Conservation (phyloP, 139 green algal genomes). For the Volvox africanus region DNA sequence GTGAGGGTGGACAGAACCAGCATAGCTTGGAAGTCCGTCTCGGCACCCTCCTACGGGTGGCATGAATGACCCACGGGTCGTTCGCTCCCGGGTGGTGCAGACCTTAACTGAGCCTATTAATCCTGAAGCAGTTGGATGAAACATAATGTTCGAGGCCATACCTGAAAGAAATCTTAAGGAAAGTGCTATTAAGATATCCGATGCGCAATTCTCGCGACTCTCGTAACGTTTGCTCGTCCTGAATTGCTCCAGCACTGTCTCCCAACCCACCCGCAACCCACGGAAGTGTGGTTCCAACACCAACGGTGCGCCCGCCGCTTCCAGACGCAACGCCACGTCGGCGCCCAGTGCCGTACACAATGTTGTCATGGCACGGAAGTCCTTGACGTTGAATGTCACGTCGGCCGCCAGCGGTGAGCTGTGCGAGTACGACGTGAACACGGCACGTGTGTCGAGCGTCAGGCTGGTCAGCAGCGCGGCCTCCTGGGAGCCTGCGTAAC, state of each 20-base stretch:
- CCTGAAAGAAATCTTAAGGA: no score
- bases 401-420: conserved; percentile 51
- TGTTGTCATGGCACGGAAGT: conserved; percentile 75
- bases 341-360: conserved; percentile 69
- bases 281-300: conserved; percentile 69
- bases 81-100: no score
- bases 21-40: conserved; percentile 68
- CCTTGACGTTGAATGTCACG: conserved; percentile 83
- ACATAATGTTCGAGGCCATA: no score
- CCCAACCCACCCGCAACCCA: not conserved
- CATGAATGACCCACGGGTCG: not conserved
- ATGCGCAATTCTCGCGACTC: no score
- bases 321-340: conserved; percentile 67
- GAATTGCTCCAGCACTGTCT: no score
- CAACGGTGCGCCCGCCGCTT: conserved; percentile 69
- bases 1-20: conserved; percentile 75
- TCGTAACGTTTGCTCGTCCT: no score
- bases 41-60: conserved; percentile 44
- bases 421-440: conserved; percentile 77
- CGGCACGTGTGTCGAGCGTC: conserved; percentile 65
- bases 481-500: conserved; percentile 57
- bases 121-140: no score
- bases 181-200: no score
- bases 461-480: conserved; percentile 73
- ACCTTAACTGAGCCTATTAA: no score